Percentiles rank a stretch among this genome's conserved stretches.
phyloP scores from a whole-genome alignment of 352 stramenopile genomes.

The Pythium aphanidermatum region DNA sequence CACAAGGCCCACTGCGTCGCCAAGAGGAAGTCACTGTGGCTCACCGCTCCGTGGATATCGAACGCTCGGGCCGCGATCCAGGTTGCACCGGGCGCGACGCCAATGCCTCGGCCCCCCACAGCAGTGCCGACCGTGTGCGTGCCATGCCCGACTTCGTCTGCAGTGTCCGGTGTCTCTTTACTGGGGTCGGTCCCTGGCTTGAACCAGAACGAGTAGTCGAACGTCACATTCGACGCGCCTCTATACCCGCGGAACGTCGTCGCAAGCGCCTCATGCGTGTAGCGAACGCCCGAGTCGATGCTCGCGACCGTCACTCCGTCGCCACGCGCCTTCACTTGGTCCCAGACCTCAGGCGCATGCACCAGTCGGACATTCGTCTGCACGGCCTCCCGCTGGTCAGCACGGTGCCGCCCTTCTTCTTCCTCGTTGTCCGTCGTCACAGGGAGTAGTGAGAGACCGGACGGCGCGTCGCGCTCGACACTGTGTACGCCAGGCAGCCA shows the following conservation, averaged over 20 bases:
- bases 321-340: conserved; percentile 22
- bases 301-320: conserved; percentile 48
- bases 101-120: conserved; percentile 42
- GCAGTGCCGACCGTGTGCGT: conserved; percentile 64
- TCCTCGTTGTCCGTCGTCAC: too few relatives aligned
- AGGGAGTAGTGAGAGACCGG: conserved; percentile 11
- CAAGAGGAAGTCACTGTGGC: conserved; percentile 64
- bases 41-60: conserved; percentile 46
- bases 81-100: conserved; percentile 47
- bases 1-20: conserved; percentile 66
- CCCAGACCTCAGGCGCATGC: conserved; percentile 48
- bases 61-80: conserved; percentile 71
- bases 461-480: conserved; percentile 31
- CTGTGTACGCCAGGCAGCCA: conserved; percentile 35
- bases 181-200: conserved; percentile 37
- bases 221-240: conserved; percentile 23
- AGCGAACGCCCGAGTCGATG: conserved; percentile 69
- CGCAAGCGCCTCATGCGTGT: conserved; percentile 50
- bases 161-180: conserved; percentile 55
- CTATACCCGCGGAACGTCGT: conserved; percentile 26
- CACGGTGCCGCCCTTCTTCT: too few relatives aligned
- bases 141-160: conserved; percentile 61
- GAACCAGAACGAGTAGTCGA: conserved; percentile 75
- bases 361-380: conserved; percentile 47
- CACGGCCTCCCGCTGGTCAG: too few relatives aligned